Evolutionary conservation across 108 stramenopile genomes (phyloP), one percentile per base, ranked within the genome.

Genomic region (Conticribra weissflogii): DNA sequence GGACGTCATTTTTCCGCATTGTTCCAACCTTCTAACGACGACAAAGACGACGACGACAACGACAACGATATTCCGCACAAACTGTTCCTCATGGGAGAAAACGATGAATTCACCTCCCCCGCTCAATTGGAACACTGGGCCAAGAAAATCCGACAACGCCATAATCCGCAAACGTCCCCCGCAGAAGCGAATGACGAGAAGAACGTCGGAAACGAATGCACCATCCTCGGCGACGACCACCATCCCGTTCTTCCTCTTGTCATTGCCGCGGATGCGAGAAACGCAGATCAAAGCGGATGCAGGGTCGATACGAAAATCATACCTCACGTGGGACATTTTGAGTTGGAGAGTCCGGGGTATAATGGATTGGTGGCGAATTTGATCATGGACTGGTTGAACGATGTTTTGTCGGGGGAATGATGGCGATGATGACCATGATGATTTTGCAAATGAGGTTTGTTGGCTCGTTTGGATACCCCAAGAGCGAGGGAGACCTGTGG

Each of bases 11-110:
- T 71, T 46, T 61, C 59, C 51, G 51, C 69, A 25, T 50, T 71
- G 21, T 46, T 44, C 36, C 7, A 36, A n/a, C n/a, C n/a, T n/a
- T n/a, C n/a, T n/a, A n/a, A n/a, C n/a, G n/a, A n/a, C n/a, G n/a
- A n/a, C n/a, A n/a, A n/a, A n/a, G n/a, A n/a, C n/a, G n/a, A n/a
- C n/a, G n/a, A n/a, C n/a, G n/a, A n/a, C n/a, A n/a, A n/a, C n/a
- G n/a, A n/a, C 3, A 34, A 22, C 1, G 32, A 27, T 5, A 3
- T 14, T 19, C 57, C 68, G 1, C 73, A 44, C 5, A 66, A 66
- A 60, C 23, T 66, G 19, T 74, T 74, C 48, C 53, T 74, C 27
- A 74, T 74, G 73, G 64, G 73, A 18, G 59, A 53, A 27, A 60
- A 61, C 23, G 59, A 71, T 50, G 69, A 61, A 53, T 60, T 60